Evolutionary conservation across 2,329 filamentous ascomycete species (phyloP).

Genomic region (Neonectria hederae): DNA sequence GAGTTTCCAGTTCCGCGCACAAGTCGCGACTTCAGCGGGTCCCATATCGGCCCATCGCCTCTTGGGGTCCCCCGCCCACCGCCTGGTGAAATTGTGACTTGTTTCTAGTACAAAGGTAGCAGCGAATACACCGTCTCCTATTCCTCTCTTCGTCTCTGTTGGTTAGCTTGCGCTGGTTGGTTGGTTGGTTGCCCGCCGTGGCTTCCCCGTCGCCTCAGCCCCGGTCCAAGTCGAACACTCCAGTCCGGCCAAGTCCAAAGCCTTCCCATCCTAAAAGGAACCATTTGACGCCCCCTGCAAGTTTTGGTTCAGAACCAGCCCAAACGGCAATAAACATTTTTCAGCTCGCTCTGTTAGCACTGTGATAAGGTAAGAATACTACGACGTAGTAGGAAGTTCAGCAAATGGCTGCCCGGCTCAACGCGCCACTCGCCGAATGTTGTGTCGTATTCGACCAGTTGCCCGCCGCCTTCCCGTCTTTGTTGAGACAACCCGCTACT

Average conservation of each 20-base stretch:
- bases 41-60: constrained; percentile 36
- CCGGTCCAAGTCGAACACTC: constrained; percentile 9
- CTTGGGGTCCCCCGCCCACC: constrained; percentile 12
- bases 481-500: constrained; percentile 23
- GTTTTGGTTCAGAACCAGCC: constrained; percentile 7
- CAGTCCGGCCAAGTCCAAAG: not conserved
- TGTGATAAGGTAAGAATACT: constrained; percentile 16
- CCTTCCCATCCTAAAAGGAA: constrained; percentile 5
- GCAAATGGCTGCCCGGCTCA: constrained; percentile 8
- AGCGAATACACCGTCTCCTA: not conserved
- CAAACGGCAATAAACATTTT: constrained; percentile 18
- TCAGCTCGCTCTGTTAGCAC: constrained; percentile 17
- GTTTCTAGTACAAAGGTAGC: constrained; percentile 3
- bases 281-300: constrained; percentile 21
- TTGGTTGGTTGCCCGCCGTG: not conserved
- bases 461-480: constrained; percentile 12
- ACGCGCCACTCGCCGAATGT: constrained; percentile 19
- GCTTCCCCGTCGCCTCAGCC: constrained; percentile 10
- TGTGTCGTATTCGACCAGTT: constrained; percentile 18
- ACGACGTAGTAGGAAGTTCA: constrained; percentile 1
- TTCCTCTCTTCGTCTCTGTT: not conserved
- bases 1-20: constrained; percentile 28
- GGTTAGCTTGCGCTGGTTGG: constrained; percentile 2
- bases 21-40: constrained; percentile 25
- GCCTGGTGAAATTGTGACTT: constrained; percentile 4